Conservation (phyloP, 768 basidiomycete genomes). For the Dacryopinax primogenitus region DNA sequence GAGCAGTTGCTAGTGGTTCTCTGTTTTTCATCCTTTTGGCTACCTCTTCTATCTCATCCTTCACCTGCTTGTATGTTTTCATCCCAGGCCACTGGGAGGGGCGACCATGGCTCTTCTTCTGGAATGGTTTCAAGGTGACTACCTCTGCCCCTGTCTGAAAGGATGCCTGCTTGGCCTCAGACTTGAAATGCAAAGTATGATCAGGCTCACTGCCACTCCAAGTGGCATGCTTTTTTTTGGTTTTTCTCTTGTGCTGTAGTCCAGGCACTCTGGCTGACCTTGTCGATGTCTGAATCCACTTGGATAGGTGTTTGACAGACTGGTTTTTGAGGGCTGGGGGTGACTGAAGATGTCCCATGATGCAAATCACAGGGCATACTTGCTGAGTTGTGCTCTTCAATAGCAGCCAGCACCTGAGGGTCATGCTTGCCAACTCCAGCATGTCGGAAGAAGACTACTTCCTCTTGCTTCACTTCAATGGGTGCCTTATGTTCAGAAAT, state of each 20-base stretch:
- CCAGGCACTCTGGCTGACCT: neutral
- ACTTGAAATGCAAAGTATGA: neutral
- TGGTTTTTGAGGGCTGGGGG: neutral
- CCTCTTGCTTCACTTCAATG: neutral
- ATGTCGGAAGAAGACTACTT: neutral
- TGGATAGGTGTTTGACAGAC: neutral
- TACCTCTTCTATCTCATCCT: neutral
- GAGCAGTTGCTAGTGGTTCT: neutral
- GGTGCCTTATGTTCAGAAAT: neutral
- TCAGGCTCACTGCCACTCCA: neutral
- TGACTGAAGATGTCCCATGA: neutral
- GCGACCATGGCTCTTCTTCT: neutral
- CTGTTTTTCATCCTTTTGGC: neutral
- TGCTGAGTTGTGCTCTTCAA: neutral
- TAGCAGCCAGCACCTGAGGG: neutral
- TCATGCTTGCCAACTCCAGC: neutral
- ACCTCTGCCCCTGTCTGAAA: neutral
- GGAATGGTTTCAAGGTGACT: neutral
- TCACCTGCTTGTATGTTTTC: neutral
- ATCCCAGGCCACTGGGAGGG: neutral
- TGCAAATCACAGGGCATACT: neutral
- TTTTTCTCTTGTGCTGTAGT: neutral
- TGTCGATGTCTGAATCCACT: neutral
- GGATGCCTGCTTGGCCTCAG: neutral
- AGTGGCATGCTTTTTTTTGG: neutral